These are phyloP conservation scores for Ceratobasidium sp. DNA, from an alignment of 1,284 basidiomycete genomes.

Conservation along the genomic window DNA sequence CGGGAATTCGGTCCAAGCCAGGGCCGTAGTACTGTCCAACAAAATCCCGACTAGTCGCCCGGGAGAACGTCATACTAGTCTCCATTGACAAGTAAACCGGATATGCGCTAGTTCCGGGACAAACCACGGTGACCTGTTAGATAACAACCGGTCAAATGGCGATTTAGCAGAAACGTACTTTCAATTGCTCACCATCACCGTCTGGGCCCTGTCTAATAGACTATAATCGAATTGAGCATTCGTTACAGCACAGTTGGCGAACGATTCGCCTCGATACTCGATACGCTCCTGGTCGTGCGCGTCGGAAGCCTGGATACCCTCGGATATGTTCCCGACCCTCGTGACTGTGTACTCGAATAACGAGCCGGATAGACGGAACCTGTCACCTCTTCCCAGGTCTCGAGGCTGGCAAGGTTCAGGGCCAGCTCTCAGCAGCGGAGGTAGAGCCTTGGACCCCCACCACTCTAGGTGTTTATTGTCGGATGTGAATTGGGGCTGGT, in stretches of 20 bases:
- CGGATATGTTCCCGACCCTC: constrained; percentile 17
- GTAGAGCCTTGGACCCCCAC: constrained; percentile 20
- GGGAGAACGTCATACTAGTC: constrained; percentile 10
- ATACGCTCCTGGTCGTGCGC: constrained; percentile 8
- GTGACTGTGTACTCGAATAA: constrained; percentile 32
- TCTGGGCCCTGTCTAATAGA: constrained; percentile 15
- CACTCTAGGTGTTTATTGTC: neutral
- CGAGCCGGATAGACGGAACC: constrained; percentile 9
- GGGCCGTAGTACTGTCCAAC: constrained; percentile 33
- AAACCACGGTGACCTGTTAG: constrained; percentile 17
- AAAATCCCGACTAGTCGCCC: constrained; percentile 11
- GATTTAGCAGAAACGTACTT: too few species aligned
- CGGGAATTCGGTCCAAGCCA: neutral
- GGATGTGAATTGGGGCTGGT: constrained; percentile 3
- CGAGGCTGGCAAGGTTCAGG: constrained; percentile 13
- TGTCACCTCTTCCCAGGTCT: constrained; percentile 32
- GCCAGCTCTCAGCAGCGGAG: neutral
- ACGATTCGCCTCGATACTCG: constrained; percentile 30
- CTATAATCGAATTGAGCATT: constrained; percentile 23
- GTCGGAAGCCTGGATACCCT: neutral
- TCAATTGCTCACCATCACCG: neutral
- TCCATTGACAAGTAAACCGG: constrained; percentile 24
- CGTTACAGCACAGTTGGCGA: constrained; percentile 9
- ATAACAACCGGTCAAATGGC: neutral
- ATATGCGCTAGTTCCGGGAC: neutral